A percentile compares a stretch with the other conserved stretches of the same genome.
Evolutionary conservation across 2,329 filamentous ascomycete genomes (phyloP).

Genomic region (Phoma sp.): DNA sequence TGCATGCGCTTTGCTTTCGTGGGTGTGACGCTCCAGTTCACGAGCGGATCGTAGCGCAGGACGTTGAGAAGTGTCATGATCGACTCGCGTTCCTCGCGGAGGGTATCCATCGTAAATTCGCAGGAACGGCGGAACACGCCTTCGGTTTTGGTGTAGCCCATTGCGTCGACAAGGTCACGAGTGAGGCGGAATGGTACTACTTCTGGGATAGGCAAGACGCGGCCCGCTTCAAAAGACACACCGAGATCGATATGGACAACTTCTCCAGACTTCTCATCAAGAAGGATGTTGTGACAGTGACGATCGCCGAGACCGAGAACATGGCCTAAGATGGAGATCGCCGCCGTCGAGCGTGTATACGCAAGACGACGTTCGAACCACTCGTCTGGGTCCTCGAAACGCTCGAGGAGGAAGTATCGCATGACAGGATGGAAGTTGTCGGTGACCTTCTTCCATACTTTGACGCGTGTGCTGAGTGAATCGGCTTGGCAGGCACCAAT

Average conservation of each 20-base stretch:
- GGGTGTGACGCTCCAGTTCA: conserved; percentile 90
- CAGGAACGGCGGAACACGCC: conserved; percentile 97
- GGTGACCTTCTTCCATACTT: conserved; percentile 77
- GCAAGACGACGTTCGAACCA: conserved; percentile 91
- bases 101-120: conserved; percentile 93
- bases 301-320: conserved; percentile 91
- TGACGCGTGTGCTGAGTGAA: conserved; percentile 72
- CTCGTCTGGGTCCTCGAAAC: conserved; percentile 90
- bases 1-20: conserved; percentile 71
- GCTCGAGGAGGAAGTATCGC: conserved; percentile 96
- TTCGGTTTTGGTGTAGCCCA: conserved; percentile 94
- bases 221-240: conserved; percentile 94
- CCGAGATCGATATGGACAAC: conserved; percentile 97
- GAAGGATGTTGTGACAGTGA: conserved; percentile 94
- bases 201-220: conserved; percentile 93
- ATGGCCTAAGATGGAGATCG: conserved; percentile 93
- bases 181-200: conserved; percentile 95
- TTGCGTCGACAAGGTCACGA: conserved; percentile 92
- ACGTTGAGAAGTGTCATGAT: conserved; percentile 99
- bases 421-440: conserved; percentile 90
- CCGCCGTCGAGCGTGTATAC: conserved; percentile 91
- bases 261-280: conserved; percentile 88
- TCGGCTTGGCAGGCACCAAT: conserved; percentile 76
- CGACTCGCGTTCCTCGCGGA: conserved; percentile 92
- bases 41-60: conserved; percentile 94